These are phyloP conservation scores for Aschersonia sp. DNA, from an alignment of 2,329 filamentous ascomycete genomes.

Conservation along the genomic window DNA sequence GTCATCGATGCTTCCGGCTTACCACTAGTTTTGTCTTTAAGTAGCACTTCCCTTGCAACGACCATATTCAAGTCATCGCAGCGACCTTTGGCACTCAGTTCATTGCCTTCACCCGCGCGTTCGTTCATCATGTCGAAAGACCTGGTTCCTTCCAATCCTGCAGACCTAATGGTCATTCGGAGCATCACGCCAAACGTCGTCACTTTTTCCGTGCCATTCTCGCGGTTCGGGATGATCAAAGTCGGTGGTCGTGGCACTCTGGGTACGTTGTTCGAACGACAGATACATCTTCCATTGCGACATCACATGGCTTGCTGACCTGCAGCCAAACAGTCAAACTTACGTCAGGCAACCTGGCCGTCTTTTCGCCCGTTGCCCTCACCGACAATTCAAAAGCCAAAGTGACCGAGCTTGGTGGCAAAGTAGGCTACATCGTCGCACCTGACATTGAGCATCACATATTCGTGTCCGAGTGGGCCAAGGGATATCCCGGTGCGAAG, in stretches of 20 bases:
- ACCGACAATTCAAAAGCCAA: slow-evolving; percentile 58
- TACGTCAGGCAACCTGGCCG: slow-evolving; percentile 60
- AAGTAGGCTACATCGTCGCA: slow-evolving; percentile 73
- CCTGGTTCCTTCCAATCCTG: slow-evolving; percentile 56
- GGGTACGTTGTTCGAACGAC: slow-evolving; percentile 29
- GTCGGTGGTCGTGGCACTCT: slow-evolving; percentile 81
- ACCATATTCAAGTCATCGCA: background rate
- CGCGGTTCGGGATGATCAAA: slow-evolving; percentile 63
- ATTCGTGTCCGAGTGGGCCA: slow-evolving; percentile 74
- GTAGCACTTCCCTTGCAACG: background rate
- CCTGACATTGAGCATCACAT: slow-evolving; percentile 92
- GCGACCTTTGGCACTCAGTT: background rate
- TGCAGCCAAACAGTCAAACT: slow-evolving; percentile 48
- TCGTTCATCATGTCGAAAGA: slow-evolving; percentile 36
- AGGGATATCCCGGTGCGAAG: slow-evolving; percentile 62
- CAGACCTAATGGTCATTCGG: slow-evolving; percentile 80
- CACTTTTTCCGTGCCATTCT: slow-evolving; percentile 73
- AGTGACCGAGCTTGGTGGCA: slow-evolving; percentile 48
- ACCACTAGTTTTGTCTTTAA: slow-evolving; percentile 1
- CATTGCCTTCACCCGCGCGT: background rate
- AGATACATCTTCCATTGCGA: background rate
- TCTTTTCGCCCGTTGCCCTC: slow-evolving; percentile 84
- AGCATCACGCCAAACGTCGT: slow-evolving; percentile 66
- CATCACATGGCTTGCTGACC: background rate
- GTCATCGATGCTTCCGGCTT: slow-evolving; percentile 2